Evolutionary conservation across 2,329 filamentous ascomycete species (phyloP).

Genomic region (Thelonectria olida): DNA sequence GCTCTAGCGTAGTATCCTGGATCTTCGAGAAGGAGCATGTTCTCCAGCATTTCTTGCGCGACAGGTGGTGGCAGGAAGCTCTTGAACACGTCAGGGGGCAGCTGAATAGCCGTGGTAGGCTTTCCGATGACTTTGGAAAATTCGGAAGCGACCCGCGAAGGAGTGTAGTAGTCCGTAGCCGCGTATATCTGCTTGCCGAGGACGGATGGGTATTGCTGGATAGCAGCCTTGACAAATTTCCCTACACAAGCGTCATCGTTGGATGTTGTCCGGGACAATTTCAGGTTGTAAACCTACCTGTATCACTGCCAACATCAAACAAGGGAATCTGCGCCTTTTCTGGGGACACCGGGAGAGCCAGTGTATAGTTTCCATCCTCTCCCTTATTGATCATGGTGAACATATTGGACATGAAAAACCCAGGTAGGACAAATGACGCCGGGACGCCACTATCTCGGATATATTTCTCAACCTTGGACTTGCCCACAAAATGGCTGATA

Average conservation of each 20-base stretch:
- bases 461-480: constrained; percentile 64
- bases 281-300: constrained; percentile 44
- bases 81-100: constrained; percentile 47
- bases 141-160: constrained; percentile 42
- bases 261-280: accelerated
- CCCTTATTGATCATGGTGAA: constrained; percentile 39
- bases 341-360: constrained; percentile 41
- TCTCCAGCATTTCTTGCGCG: constrained; percentile 52
- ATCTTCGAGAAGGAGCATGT: constrained; percentile 49
- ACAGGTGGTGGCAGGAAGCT: constrained; percentile 41
- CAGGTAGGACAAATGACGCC: constrained; percentile 61
- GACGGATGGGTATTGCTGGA: constrained; percentile 38
- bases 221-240: constrained; percentile 47
- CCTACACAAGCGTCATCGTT: constrained; percentile 29
- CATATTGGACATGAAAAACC: constrained; percentile 64
- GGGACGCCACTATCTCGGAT: constrained; percentile 59
- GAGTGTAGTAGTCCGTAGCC: constrained; percentile 48
- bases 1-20: constrained; percentile 52
- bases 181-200: constrained; percentile 47
- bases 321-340: constrained; percentile 48
- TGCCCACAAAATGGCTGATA: constrained; percentile 63
- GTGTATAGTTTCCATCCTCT: constrained; percentile 40
- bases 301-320: constrained; percentile 49
- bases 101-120: constrained; percentile 39
- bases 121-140: constrained; percentile 47